phyloP scores from a whole-genome alignment of 371 early-diverging fungal species.

The Catenaria anguillulae region DNA sequence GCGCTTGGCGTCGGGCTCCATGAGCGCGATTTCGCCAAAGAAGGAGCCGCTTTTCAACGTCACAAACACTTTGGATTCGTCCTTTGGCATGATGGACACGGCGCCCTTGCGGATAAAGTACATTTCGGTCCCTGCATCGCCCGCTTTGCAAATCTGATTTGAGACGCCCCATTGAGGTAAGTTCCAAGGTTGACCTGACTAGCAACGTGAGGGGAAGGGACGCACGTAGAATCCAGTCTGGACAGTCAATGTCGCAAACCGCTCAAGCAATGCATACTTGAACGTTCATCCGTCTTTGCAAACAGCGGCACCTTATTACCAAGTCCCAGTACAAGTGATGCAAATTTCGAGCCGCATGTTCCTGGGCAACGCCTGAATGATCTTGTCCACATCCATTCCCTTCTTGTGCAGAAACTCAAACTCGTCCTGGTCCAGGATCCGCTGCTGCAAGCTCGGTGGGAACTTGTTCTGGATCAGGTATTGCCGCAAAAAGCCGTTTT shows the following conservation, averaged over 20 bases:
- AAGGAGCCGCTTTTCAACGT: not conserved
- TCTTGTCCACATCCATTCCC: constrained; percentile 3
- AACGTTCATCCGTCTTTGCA: not conserved
- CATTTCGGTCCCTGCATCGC: constrained; percentile 1
- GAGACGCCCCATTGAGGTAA: too few relatives aligned
- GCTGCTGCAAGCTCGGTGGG: not conserved
- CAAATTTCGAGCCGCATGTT: too few relatives aligned
- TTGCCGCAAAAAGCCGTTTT: not conserved
- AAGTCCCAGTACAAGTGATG: too few relatives aligned
- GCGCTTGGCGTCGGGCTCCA: not conserved
- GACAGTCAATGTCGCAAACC: not conserved
- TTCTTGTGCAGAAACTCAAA: not conserved
- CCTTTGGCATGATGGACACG: not conserved
- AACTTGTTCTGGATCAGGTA: not conserved
- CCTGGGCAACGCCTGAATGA: too few relatives aligned
- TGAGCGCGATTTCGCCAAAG: constrained; percentile 6
- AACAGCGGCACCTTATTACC: too few relatives aligned
- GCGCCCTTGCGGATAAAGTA: too few relatives aligned
- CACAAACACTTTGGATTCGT: not conserved
- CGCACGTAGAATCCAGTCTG: not conserved
- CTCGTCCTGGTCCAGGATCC: constrained; percentile 4
- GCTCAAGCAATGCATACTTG: not conserved
- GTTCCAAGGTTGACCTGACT: too few relatives aligned
- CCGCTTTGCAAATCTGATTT: constrained; percentile 3
- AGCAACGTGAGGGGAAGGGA: not conserved